These are phyloP conservation scores for Yamadazyma atmosphaerica DNA, from an alignment of 1,139 yeast genomes.

Conservation along the genomic window DNA sequence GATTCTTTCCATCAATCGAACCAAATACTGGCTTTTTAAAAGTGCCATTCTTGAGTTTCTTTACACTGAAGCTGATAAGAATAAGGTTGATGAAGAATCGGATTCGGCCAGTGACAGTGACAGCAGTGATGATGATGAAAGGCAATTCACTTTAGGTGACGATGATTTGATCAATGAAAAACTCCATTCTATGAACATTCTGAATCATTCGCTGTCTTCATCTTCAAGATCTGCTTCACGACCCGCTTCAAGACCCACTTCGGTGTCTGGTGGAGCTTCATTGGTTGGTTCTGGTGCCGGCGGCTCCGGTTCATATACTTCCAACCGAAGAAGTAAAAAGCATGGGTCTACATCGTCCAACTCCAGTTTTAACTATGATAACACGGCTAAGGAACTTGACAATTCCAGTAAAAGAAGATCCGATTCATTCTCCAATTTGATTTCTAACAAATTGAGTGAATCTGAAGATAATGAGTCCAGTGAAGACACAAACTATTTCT, in stretches of 20 bases:
- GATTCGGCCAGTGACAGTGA: conserved; percentile 19
- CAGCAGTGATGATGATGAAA: conserved; percentile 15
- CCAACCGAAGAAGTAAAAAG: conserved; percentile 7
- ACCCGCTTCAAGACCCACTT: background rate
- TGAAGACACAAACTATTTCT: conserved; percentile 32
- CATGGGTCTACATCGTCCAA: conserved; percentile 15
- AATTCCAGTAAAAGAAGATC: conserved; percentile 22
- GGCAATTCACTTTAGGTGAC: background rate
- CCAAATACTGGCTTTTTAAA: conserved; percentile 51
- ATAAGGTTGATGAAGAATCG: conserved; percentile 15
- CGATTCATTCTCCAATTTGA: conserved; percentile 6
- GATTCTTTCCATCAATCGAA: conserved; percentile 49
- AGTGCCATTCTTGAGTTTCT: conserved; percentile 46
- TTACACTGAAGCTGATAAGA: conserved; percentile 21
- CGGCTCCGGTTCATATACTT: background rate
- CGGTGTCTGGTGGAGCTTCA: background rate
- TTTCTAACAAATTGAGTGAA: conserved; percentile 10
- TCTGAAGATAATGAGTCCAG: conserved; percentile 19
- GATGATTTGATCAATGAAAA: conserved; percentile 2
- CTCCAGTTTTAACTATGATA: conserved; percentile 16
- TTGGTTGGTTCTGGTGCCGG: background rate
- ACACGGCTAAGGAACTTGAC: conserved; percentile 19
- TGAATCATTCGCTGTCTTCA: conserved; percentile 7
- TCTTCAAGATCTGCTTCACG: conserved; percentile 5
- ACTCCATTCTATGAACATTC: background rate